Base-by-base conservation (phyloP, 805 yeast genomes). In the Brettanomyces sp. region DNA sequence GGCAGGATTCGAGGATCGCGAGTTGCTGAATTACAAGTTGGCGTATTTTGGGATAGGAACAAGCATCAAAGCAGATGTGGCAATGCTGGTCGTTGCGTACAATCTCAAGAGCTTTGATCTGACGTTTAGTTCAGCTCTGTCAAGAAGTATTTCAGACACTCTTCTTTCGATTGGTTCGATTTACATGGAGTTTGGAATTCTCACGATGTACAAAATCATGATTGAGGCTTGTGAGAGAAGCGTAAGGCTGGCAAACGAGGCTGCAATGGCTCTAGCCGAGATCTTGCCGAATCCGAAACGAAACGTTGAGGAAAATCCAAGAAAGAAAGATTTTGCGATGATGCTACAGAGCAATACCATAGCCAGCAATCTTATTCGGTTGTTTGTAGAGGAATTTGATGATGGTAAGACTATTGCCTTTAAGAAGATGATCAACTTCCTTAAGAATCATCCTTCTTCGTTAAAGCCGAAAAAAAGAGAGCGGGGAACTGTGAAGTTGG, bases 161-260 rank as follows among this genome's bases (percentile, higher is more conserved):
- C 28, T 57, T 14, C 38, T 49, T 34, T 52, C 51, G 7, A 54
- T 49, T 38, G 38, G 59, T 33, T 36, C 52, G 30, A 56, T 59
- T 14, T 62, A 60, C 46, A 55, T 56, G 41, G 65, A 68, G 39
- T 65, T 67, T 51, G 74, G 74, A 0, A 46, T 72, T 7, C 67
- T 64, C 44, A 65, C 67, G 46, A 48, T 74, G n/a, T 53, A 74
- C 41, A 67, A 66, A 47, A 41, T 23, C 18, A 23, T 52, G 9
- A 48, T 49, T 35, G 41, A 41, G 18, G 41, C 50, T 18, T 48
- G 49, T 36, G 39, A 49, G 30, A 24, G 34, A 33, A 49, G 50
- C 40, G 43, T 52, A 18, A 47, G 47, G 3, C 43, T 74, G 37
- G 51, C 58, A n/a, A 49, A 52, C 3, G 48, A 56, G 24, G 52